A percentile compares a stretch with the other conserved stretches of the same genome.
These are phyloP conservation scores for Trichosporon coremiiforme DNA, from an alignment of 1,284 basidiomycete genomes.

Conservation along the genomic window DNA sequence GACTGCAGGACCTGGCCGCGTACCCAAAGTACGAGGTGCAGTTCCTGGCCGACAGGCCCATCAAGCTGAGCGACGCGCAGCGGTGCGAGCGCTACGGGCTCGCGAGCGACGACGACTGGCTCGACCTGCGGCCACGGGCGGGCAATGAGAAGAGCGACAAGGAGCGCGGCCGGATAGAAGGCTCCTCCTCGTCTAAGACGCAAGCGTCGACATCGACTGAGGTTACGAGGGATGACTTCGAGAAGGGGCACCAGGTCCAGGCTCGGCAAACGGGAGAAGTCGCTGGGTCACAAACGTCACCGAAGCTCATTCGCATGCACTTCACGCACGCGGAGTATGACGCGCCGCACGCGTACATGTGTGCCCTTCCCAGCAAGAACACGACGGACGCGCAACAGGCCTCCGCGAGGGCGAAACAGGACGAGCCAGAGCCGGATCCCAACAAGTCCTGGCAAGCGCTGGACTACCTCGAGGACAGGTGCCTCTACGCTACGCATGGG, in stretches of 20 bases:
- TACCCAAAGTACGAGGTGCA: constrained; percentile 81
- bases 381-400: constrained; percentile 38
- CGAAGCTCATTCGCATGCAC: constrained; percentile 41
- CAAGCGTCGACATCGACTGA: constrained; percentile 26
- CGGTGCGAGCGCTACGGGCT: constrained; percentile 70
- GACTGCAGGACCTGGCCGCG: constrained; percentile 68
- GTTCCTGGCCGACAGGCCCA: constrained; percentile 77
- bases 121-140: constrained; percentile 63
- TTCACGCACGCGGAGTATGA: constrained; percentile 32
- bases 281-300: background rate
- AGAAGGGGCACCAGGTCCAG: constrained; percentile 8
- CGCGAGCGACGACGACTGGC: constrained; percentile 70
- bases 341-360: constrained; percentile 45
- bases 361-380: constrained; percentile 47
- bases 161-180: constrained; percentile 19
- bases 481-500: constrained; percentile 58
- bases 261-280: background rate
- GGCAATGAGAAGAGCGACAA: constrained; percentile 63
- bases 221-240: constrained; percentile 25
- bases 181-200: background rate
- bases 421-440: constrained; percentile 50
- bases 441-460: constrained; percentile 51
- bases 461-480: constrained; percentile 57
- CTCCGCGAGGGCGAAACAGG: constrained; percentile 32
- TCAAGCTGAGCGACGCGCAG: constrained; percentile 71